Evolutionary conservation across 2,329 filamentous ascomycete species (phyloP).

Genomic region (Teratosphaeria gauchensis): DNA sequence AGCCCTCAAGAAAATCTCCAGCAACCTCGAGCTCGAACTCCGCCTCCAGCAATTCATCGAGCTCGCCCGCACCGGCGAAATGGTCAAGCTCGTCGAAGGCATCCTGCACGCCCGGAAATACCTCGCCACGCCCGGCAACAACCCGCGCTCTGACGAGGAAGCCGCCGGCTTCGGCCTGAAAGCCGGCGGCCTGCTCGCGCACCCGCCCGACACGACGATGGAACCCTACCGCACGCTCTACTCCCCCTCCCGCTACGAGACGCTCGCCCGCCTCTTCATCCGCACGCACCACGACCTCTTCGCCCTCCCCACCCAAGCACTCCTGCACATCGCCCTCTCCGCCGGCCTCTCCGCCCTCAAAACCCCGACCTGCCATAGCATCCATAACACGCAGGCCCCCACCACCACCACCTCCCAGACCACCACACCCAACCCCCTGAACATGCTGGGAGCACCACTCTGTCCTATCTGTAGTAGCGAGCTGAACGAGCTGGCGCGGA

Average conservation of each 20-base stretch:
- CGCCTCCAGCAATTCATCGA: slow-evolving; percentile 93
- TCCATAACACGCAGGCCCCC: slow-evolving; percentile 10
- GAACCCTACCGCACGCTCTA: slow-evolving; percentile 63
- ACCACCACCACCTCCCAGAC: neutral
- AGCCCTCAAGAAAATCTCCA: slow-evolving; percentile 78
- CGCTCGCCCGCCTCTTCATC: slow-evolving; percentile 72
- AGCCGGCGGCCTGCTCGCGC: slow-evolving; percentile 73
- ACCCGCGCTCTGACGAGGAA: slow-evolving; percentile 37
- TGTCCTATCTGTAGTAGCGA: slow-evolving; percentile 96
- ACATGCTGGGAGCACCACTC: slow-evolving; percentile 52
- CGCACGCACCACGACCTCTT: slow-evolving; percentile 79
- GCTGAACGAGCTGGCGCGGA: slow-evolving; percentile 78
- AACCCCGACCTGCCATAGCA: slow-evolving; percentile 82
- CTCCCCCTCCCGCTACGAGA: slow-evolving; percentile 59
- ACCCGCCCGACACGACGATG: slow-evolving; percentile 50
- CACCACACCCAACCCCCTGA: slow-evolving; percentile 46
- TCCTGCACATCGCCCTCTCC: slow-evolving; percentile 82
- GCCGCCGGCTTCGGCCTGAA: slow-evolving; percentile 59
- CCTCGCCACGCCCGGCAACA: slow-evolving; percentile 32
- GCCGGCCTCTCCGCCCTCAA: slow-evolving; percentile 91
- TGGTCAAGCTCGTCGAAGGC: slow-evolving; percentile 61
- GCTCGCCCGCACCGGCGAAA: slow-evolving; percentile 60
- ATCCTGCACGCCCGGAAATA: slow-evolving; percentile 75
- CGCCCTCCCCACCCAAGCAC: slow-evolving; percentile 67
- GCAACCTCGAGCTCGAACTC: slow-evolving; percentile 84